Conservation (phyloP, 2,329 filamentous ascomycete species). For the Cephalotrichum gorgonifer region DNA sequence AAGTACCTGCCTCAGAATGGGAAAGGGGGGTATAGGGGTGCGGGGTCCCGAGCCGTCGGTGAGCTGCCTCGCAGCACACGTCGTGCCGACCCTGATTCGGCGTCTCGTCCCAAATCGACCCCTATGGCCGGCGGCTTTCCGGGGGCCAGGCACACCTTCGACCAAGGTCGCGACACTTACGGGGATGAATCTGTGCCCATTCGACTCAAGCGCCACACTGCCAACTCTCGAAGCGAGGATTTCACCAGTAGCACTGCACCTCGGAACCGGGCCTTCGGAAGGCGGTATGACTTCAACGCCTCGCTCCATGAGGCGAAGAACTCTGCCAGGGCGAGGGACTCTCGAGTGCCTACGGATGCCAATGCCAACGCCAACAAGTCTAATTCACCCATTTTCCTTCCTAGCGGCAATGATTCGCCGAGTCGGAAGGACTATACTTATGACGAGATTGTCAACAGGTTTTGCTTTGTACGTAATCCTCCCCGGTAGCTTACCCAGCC, state of each 20-base stretch:
- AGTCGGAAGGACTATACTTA: constrained; percentile 58
- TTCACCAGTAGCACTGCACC: constrained; percentile 39
- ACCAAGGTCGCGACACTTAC: constrained; percentile 48
- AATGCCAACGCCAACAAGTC: constrained; percentile 73
- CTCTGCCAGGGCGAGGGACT: constrained; percentile 48
- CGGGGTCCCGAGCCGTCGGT: constrained; percentile 37
- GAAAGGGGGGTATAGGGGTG: constrained; percentile 41
- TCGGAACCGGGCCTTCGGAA: constrained; percentile 70
- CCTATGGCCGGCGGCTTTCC: constrained; percentile 45
- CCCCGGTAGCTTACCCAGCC: too few species aligned
- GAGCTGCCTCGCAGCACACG: constrained; percentile 60
- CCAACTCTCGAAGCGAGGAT: constrained; percentile 42
- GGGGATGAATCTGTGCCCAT: constrained; percentile 51
- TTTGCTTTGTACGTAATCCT: constrained; percentile 92
- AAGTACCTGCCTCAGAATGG: constrained; percentile 55
- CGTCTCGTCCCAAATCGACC: constrained; percentile 43
- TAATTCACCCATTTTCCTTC: constrained; percentile 57
- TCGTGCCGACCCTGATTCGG: constrained; percentile 26
- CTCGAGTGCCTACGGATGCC: constrained; percentile 5
- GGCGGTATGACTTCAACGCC: constrained; percentile 93
- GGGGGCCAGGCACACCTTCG: constrained; percentile 46
- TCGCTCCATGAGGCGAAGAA: constrained; percentile 77
- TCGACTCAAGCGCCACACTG: constrained; percentile 32
- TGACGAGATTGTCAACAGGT: constrained; percentile 95
- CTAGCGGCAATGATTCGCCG: constrained; percentile 48